Percentiles rank a stretch among this genome's conserved stretches.
Evolutionary conservation across 192 early-diverging fungal genomes (phyloP).

Genomic region (Globomyces pollinis-pini): DNA sequence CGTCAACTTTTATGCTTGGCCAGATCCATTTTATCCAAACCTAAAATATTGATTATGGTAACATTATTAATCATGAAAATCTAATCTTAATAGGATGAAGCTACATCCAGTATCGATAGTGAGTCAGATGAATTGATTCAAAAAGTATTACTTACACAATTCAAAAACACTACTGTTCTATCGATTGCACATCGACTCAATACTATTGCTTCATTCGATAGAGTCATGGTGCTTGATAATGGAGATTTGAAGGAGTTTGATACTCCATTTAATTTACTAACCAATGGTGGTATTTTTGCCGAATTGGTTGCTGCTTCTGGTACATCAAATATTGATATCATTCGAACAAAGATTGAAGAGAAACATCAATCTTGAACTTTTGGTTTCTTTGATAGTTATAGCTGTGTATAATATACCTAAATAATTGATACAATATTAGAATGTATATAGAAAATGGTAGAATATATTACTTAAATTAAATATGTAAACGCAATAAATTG

Average conservation of each 20-base stretch:
- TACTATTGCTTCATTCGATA: constrained; percentile 40
- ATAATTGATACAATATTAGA: too few species aligned
- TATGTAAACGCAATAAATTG: too few species aligned
- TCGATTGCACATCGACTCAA: constrained; percentile 41
- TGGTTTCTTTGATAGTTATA: too few species aligned
- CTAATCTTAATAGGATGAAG: constrained; percentile 62
- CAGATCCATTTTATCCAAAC: constrained; percentile 33
- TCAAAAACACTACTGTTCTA: constrained; percentile 39
- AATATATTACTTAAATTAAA: too few species aligned
- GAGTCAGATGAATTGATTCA: constrained; percentile 37
- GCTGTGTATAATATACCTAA: too few species aligned
- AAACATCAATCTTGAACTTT: too few species aligned
- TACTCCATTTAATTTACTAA: constrained; percentile 30
- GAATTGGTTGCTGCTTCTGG: neutral
- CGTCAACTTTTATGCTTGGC: constrained; percentile 69
- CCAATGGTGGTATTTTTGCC: constrained; percentile 18
- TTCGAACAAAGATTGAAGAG: too few species aligned
- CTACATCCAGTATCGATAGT: constrained; percentile 34
- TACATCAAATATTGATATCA: neutral
- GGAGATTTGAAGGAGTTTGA: constrained; percentile 45
- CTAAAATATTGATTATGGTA: constrained; percentile 31
- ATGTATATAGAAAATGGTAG: too few species aligned
- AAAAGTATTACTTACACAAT: constrained; percentile 23
- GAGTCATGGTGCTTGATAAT: constrained; percentile 31
- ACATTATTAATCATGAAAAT: constrained; percentile 36